Base-by-base conservation (phyloP, 768 basidiomycete genomes). In the Collybiopsis confluens region DNA sequence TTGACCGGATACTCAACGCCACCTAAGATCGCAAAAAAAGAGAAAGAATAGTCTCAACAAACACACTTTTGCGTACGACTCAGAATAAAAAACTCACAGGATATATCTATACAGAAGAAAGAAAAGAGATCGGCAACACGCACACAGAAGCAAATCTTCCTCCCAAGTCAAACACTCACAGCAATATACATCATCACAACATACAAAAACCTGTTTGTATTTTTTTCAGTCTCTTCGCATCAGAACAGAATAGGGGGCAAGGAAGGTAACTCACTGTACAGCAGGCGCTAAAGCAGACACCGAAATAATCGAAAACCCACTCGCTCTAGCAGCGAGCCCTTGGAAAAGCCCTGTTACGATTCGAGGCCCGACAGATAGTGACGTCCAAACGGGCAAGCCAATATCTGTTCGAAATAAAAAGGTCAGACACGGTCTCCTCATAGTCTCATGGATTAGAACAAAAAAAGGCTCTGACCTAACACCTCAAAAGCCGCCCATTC, bases 131-230 rank as follows among this genome's bases (percentile, higher is more conserved):
- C 10, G 27, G 11, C 48, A 16, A 9, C 18, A 60, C 56, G 24
- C 46, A 58, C 33, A 20, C 7, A 16, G 27, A 46, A 56, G 56
- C 30, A 57, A 41, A 48, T 7, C 4, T n/a, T n/a, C n/a, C n/a
- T n/a, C n/a, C n/a, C n/a, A n/a, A n/a, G n/a, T n/a, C n/a, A n/a
- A n/a, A 30, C 27, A 68, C 78, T 64, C 58, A 82, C 72, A 28
- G 79, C 77, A 49, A 83, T 82, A 56, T 82, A 84, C 88, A 89
- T 91, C 86, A 92, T 85, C 55, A 89, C 79, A 6, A 87, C 75
- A 61, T 88, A 88, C 1, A 90, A 63, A 37, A 90, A 83, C 57
- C 83, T 84, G 45, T 56, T n/a, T n/a, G n/a, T n/a, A n/a, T n/a
- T n/a, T n/a, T n/a, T n/a, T n/a, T n/a, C n/a, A n/a, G n/a, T n/a